A percentile compares a stretch with the other conserved stretches of the same genome.
Evolutionary conservation across 2,329 filamentous ascomycete species (phyloP).

Genomic region (Neofusicoccum umdonicola): DNA sequence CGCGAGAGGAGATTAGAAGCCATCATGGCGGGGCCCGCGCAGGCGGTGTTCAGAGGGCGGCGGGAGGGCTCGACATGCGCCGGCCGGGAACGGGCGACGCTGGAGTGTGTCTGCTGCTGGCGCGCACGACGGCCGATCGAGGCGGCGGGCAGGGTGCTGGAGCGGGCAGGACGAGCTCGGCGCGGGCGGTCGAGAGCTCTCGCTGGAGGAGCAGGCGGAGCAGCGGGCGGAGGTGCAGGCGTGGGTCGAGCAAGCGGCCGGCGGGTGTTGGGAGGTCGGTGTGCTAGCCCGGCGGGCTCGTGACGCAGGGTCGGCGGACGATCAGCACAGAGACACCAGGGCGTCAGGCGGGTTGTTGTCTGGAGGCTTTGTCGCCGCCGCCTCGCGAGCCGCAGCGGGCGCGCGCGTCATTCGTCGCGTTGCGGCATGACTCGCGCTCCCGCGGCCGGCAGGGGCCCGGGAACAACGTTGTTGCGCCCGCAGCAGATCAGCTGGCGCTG

Average conservation of each 20-base stretch:
- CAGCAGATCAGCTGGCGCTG: not conserved
- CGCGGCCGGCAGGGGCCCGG: not conserved
- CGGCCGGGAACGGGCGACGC: not conserved
- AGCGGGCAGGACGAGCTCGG: not conserved
- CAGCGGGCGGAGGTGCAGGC: not conserved
- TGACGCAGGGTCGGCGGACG: not conserved
- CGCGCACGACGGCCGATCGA: no score
- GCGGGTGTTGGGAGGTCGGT: not conserved
- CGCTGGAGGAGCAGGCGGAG: not conserved
- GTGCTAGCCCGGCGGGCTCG: not conserved
- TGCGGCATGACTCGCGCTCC: not conserved
- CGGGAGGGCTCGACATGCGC: not conserved
- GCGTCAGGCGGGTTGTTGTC: slow-evolving; percentile 5
- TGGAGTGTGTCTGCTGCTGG: not conserved
- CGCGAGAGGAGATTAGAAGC: slow-evolving; percentile 55
- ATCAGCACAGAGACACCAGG: not conserved
- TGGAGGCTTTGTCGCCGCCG: not conserved
- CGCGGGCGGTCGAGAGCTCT: not conserved
- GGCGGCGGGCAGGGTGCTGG: not conserved
- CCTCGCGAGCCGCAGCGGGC: not conserved
- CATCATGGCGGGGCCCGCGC: slow-evolving; percentile 32
- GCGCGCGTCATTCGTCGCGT: slow-evolving; percentile 12
- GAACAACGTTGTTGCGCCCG: not conserved
- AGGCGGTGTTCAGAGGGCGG: not conserved
- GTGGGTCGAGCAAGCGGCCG: no score